These are phyloP conservation scores for Rhodotorula babjevae DNA, from an alignment of 768 basidiomycete species.

Conservation along the genomic window DNA sequence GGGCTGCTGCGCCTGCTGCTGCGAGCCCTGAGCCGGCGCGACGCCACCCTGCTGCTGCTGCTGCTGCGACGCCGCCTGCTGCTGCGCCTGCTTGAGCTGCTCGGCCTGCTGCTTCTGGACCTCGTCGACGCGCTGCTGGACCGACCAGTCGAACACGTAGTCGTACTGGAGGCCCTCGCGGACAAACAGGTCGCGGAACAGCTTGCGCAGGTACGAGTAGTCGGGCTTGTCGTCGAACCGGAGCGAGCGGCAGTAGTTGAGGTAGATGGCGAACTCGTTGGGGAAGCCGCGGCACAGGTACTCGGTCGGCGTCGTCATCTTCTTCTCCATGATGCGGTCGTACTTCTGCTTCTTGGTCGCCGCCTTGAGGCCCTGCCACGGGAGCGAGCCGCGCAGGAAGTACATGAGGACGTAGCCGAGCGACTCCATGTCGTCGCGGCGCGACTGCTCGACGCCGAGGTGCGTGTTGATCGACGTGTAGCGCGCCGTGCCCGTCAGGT, in stretches of 20 bases:
- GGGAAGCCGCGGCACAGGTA: slow-evolving; percentile 98
- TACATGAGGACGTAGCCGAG: slow-evolving; percentile 99
- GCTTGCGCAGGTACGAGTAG: slow-evolving; percentile 98
- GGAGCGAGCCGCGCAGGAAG: slow-evolving; percentile 95
- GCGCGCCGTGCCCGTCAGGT: slow-evolving; percentile 94
- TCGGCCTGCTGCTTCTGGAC: slow-evolving; percentile 10
- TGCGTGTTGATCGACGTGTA: slow-evolving; percentile 99
- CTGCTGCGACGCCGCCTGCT: neutral
- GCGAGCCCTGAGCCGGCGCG: slow-evolving; percentile 5
- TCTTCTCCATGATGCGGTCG: slow-evolving; percentile 99
- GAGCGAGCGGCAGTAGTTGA: slow-evolving; percentile 97
- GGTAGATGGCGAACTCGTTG: slow-evolving; percentile 97
- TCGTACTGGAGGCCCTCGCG: slow-evolving; percentile 90
- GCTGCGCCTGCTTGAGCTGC: slow-evolving; percentile 1
- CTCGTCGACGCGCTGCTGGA: slow-evolving; percentile 55
- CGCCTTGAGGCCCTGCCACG: slow-evolving; percentile 99
- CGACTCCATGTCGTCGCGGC: slow-evolving; percentile 95
- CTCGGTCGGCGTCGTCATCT: slow-evolving; percentile 97
- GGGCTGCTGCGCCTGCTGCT: slow-evolving; percentile 12
- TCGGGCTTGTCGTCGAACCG: slow-evolving; percentile 99
- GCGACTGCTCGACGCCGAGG: slow-evolving; percentile 94
- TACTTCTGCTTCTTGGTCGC: slow-evolving; percentile 99
- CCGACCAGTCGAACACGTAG: slow-evolving; percentile 96
- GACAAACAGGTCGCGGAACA: slow-evolving; percentile 67
- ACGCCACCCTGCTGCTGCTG: neutral